Percentiles rank a stretch among this genome's conserved stretches.
These are phyloP conservation scores for Podaxis carcinomalis DNA, from an alignment of 768 basidiomycete species.

Conservation along the genomic window DNA sequence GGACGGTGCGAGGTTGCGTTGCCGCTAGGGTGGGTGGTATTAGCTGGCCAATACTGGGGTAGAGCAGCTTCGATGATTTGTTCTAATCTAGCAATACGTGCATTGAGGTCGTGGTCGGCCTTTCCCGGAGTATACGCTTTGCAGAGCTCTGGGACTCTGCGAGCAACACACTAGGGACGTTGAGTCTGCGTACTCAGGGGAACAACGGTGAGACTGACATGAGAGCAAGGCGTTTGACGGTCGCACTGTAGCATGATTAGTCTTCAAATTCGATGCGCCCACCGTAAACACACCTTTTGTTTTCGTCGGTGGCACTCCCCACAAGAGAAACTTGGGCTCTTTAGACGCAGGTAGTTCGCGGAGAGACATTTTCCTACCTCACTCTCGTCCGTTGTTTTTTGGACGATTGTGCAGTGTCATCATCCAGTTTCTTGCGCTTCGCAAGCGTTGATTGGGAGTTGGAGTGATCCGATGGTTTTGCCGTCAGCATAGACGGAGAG, in stretches of 20 bases:
- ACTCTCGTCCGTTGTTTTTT: constrained; percentile 78
- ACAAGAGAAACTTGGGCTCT: constrained; percentile 63
- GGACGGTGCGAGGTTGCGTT: constrained; percentile 32
- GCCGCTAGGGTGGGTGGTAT: constrained; percentile 32
- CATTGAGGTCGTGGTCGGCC: constrained; percentile 74
- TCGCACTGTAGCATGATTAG: constrained; percentile 56
- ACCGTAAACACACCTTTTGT: constrained; percentile 59
- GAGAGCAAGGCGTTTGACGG: constrained; percentile 79
- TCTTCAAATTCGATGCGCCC: not conserved
- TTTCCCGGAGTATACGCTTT: constrained; percentile 88
- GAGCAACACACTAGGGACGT: constrained; percentile 61
- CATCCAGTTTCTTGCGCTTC: constrained; percentile 65
- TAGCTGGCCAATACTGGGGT: constrained; percentile 55
- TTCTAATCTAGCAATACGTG: constrained; percentile 71
- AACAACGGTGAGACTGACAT: constrained; percentile 44
- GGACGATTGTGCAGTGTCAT: constrained; percentile 44
- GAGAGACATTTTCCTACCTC: constrained; percentile 43
- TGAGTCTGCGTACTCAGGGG: constrained; percentile 14
- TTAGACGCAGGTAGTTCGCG: constrained; percentile 12
- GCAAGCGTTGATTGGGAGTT: constrained; percentile 26
- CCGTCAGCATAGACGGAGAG: constrained; percentile 28
- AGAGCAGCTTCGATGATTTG: constrained; percentile 78
- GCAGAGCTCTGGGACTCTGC: constrained; percentile 85
- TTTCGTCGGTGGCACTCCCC: constrained; percentile 87
- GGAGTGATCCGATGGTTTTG: constrained; percentile 30